These are phyloP conservation scores for Jatropha multifida DNA, from an alignment of 441 rosid species.

Conservation along the genomic window DNA sequence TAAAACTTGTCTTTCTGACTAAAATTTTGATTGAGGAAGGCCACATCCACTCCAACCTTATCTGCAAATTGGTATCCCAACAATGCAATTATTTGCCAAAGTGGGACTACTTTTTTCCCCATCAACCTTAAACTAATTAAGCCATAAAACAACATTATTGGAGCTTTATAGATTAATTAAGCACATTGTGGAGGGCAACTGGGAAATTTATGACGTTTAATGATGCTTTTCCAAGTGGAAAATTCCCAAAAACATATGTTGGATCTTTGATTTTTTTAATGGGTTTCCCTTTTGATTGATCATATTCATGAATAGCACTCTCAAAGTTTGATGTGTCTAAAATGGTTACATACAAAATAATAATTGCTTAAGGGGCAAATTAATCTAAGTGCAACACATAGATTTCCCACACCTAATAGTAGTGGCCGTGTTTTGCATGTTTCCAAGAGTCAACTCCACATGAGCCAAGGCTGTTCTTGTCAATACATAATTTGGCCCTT, in stretches of 20 bases:
- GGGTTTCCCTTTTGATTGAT: not conserved
- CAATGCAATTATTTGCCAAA: conserved; percentile 20
- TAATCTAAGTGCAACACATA: not conserved
- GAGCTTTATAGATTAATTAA: not conserved
- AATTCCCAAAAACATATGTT: not conserved
- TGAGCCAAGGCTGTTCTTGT: no score
- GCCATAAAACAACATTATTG: not conserved
- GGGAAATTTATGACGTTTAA: not conserved
- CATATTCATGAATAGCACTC: not conserved
- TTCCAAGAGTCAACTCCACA: not conserved
- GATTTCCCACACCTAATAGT: not conserved
- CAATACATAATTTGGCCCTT: no score
- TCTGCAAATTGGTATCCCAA: not conserved
- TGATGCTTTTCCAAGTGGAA: not conserved
- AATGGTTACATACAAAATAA: not conserved
- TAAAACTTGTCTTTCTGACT: not conserved
- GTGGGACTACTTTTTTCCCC: conserved; percentile 24
- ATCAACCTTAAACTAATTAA: no score
- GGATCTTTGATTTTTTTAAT: not conserved
- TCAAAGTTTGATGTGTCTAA: not conserved
- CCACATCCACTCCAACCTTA: not conserved
- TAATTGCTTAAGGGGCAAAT: not conserved
- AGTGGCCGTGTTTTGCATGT: not conserved
- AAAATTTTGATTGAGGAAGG: conserved; percentile 20
- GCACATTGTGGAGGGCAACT: conserved; percentile 19